Base-by-base conservation (phyloP, 805 yeast species). In the Cyberlindnera mrakii region DNA sequence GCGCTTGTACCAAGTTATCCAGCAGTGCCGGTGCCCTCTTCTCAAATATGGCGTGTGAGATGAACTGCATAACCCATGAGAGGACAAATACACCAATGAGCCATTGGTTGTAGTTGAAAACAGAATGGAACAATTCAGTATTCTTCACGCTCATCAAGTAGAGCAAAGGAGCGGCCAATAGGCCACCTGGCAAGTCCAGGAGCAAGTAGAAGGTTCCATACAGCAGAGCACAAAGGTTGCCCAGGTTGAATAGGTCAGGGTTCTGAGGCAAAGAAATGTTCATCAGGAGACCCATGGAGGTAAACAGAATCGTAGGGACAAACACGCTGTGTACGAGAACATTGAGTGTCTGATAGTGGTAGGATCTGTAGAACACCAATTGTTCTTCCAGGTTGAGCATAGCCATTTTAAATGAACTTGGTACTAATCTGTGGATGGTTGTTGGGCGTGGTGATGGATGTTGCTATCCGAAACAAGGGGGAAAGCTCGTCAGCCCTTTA, bases 41-140 rank as follows among this genome's bases (percentile, higher is more conserved):
- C 58, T 91, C 99, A 57, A 79, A 85, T 10, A 75, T 70, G 1
- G 85, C 91, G 59, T 93, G 98, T 4, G 97, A 96, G 39, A 82
- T 70, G 61, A 91, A 89, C 56, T 93, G 98, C 6, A 78, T 79
- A 14, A 79, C 55, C 98, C 99, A 91, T 9, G 85, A 67, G 2
- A 66, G 31, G 0, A 72, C 59, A 59, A 83, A 85, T 15, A 76
- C 52, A 1, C 43, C 52, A 42, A 52, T 34, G 36, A 55, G 49
- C 33, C 39, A 40, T 15, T 35, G 36, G 13, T 50, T 44, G 16
- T 53, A 48, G 27, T 49, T 36, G 27, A 55, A 59, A 19, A 59
- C 41, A 1, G 23, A 8, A 25, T 34, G 18, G 57, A 45, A 35
- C 51, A 39, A 29, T 53, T 53, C 25, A 65, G 57, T 33, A 62